phyloP scores from a whole-genome alignment of 192 early-diverging fungal genomes.

The Backusella tuberculispora region DNA sequence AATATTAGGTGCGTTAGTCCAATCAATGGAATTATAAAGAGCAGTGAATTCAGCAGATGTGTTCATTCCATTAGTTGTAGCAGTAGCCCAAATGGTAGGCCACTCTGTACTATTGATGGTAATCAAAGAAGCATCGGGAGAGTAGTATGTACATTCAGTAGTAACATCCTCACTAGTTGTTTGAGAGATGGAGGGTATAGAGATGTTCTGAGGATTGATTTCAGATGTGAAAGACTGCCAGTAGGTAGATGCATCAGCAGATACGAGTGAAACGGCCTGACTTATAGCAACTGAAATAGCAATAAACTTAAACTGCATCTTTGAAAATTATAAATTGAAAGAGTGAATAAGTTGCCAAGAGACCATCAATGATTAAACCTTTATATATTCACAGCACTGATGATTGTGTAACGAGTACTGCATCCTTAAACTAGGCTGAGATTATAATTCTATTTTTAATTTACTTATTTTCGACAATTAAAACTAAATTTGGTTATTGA shows the following conservation, averaged over 20 bases:
- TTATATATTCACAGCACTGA: slow-evolving; percentile 13
- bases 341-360: neutral
- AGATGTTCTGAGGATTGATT: slow-evolving; percentile 26
- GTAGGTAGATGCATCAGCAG: slow-evolving; percentile 5
- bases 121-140: slow-evolving; percentile 23
- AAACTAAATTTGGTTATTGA: neutral
- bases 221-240: slow-evolving; percentile 17
- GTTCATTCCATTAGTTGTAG: slow-evolving; percentile 38
- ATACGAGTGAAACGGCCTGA: slow-evolving; percentile 8
- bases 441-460: neutral
- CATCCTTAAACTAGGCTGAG: slow-evolving; percentile 6
- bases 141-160: slow-evolving; percentile 31
- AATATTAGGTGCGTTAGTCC: slow-evolving; percentile 46
- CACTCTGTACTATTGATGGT: slow-evolving; percentile 21
- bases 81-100: slow-evolving; percentile 33
- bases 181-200: slow-evolving; percentile 37
- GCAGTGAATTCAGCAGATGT: slow-evolving; percentile 43
- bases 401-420: neutral
- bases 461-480: slow-evolving; percentile 9
- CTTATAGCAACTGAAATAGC: slow-evolving; percentile 27
- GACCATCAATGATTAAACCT: neutral
- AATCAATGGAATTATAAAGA: slow-evolving; percentile 50
- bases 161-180: slow-evolving; percentile 34
- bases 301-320: slow-evolving; percentile 36
- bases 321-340: neutral